A percentile compares a stretch with the other conserved stretches of the same genome.
These are phyloP conservation scores for Plicaturopsis crispa DNA, from an alignment of 768 basidiomycete species.

Conservation along the genomic window DNA sequence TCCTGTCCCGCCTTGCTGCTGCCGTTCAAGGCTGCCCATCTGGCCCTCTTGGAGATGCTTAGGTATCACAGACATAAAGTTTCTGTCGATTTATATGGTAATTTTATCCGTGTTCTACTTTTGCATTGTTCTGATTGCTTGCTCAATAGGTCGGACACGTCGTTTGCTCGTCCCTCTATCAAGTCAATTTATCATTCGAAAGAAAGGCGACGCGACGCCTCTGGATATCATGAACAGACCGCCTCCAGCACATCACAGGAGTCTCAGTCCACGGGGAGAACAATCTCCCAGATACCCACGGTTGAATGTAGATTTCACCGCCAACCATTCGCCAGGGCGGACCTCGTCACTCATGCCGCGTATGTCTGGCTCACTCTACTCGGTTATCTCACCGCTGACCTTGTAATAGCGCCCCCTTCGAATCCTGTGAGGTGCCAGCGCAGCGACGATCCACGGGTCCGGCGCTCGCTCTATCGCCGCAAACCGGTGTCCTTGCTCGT, in stretches of 20 bases:
- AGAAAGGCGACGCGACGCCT: conserved; percentile 20
- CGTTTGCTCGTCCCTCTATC: conserved; percentile 25
- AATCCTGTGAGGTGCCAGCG: neutral
- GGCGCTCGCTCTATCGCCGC: neutral
- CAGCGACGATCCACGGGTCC: neutral
- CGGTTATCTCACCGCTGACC: no score
- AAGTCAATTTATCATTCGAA: conserved; percentile 20
- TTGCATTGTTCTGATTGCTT: conserved; percentile 4
- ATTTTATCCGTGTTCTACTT: no score
- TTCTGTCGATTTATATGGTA: conserved; percentile 18
- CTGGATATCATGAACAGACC: conserved; percentile 26
- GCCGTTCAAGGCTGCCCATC: conserved; percentile 27
- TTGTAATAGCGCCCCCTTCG: no score
- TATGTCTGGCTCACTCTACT: neutral
- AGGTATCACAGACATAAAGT: conserved; percentile 16
- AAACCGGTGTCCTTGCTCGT: conserved; percentile 6
- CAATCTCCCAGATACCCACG: no score
- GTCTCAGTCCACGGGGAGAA: no score
- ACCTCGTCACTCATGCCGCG: neutral
- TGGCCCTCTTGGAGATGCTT: conserved; percentile 23
- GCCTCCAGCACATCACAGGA: no score
- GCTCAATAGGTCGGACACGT: conserved; percentile 19
- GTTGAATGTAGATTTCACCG: no score
- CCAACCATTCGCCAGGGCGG: neutral
- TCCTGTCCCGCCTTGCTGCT: conserved; percentile 19